Conservation (phyloP, 176 grass and related monocot species). For the Calamus simplicifolius region DNA sequence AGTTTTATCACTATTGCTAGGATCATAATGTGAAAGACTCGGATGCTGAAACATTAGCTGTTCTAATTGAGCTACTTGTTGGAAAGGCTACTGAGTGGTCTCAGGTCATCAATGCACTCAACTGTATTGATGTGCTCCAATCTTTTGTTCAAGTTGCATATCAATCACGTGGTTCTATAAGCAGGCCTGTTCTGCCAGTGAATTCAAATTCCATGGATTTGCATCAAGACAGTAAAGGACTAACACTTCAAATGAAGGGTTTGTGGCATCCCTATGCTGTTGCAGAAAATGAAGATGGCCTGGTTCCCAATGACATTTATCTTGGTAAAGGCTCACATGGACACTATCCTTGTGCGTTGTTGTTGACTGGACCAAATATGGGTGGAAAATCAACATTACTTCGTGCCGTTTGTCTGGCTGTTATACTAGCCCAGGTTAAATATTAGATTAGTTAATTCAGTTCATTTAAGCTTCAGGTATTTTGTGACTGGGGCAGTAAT, state of each 20-base stretch:
- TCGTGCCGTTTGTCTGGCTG: slow-evolving; percentile 79
- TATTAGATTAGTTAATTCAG: too few relatives aligned
- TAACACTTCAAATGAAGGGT: slow-evolving; percentile 75
- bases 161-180: slow-evolving; percentile 51
- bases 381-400: slow-evolving; percentile 92
- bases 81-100: slow-evolving; percentile 69
- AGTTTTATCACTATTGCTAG: slow-evolving; percentile 18
- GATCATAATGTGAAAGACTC: slow-evolving; percentile 49
- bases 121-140: slow-evolving; percentile 78
- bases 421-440: slow-evolving; percentile 78
- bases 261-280: slow-evolving; percentile 93
- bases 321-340: slow-evolving; percentile 48
- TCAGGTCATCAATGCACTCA: slow-evolving; percentile 53
- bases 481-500: too few relatives aligned
- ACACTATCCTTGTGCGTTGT: slow-evolving; percentile 50
- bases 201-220: slow-evolving; percentile 11
- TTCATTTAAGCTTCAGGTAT: too few relatives aligned
- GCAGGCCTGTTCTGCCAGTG: slow-evolving; percentile 57
- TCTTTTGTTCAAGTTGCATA: slow-evolving; percentile 54
- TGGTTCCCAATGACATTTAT: slow-evolving; percentile 79
- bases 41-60: slow-evolving; percentile 50
- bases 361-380: slow-evolving; percentile 98
- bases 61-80: slow-evolving; percentile 48
- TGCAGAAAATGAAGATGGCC: slow-evolving; percentile 51
- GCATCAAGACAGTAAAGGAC: slow-evolving; percentile 9